Percentiles rank a stretch among this genome's conserved stretches.
Evolutionary conservation across 345 rosid species (phyloP).

Genomic region (Heritiera littoralis): DNA sequence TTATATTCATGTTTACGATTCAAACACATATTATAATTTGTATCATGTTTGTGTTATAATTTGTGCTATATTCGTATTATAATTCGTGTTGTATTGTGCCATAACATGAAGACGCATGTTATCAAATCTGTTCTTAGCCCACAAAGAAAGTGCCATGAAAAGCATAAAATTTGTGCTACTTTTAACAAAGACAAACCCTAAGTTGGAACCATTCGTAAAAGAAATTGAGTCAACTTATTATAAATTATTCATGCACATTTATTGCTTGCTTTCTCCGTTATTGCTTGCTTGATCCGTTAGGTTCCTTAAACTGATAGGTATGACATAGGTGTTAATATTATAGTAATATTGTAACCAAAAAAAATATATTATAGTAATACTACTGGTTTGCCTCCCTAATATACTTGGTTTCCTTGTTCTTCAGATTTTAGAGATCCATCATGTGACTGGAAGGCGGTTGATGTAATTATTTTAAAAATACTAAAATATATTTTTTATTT

Average conservation of each 20-base stretch:
- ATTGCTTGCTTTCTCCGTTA: neutral
- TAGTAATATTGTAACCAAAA: too few relatives aligned
- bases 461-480: constrained; percentile 1
- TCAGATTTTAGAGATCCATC: constrained; percentile 98
- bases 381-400: neutral
- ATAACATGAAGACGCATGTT: too few relatives aligned
- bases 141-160: too few relatives aligned
- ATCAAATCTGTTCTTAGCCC: too few relatives aligned
- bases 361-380: neutral
- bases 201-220: neutral
- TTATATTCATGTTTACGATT: too few relatives aligned
- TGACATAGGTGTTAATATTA: neutral
- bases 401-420: constrained; percentile 15
- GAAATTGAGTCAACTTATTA: neutral
- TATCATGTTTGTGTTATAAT: too few relatives aligned
- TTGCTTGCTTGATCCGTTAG: neutral
- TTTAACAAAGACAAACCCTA: too few relatives aligned
- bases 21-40: too few relatives aligned
- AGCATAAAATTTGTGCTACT: too few relatives aligned
- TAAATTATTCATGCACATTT: neutral
- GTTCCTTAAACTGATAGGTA: neutral
- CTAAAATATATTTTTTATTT: too few relatives aligned
- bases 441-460: constrained; percentile 86
- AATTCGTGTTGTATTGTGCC: too few relatives aligned
- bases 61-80: too few relatives aligned